Conservation (phyloP, 2,329 filamentous ascomycete species). For the Alternaria postmessia region DNA sequence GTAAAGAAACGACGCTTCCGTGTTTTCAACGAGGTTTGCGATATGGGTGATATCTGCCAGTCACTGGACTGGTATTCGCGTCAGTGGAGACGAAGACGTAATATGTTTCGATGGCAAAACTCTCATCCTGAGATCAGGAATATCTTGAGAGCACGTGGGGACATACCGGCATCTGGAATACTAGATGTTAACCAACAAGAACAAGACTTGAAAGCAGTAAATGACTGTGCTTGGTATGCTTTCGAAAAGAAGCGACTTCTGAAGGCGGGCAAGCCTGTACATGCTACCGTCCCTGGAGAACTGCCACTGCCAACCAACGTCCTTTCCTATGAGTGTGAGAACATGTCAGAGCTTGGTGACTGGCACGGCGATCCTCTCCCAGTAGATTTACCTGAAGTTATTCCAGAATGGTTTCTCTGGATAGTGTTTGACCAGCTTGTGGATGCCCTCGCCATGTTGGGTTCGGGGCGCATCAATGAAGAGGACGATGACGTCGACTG, state of each 20-base stretch:
- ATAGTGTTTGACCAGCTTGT: constrained; percentile 11
- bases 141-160: not conserved
- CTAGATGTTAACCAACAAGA: not conserved
- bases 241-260: not conserved
- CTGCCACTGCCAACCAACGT: not conserved
- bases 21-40: constrained; percentile 13
- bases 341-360: not conserved
- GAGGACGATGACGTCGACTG: not conserved
- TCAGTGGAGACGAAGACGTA: not conserved
- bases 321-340: not conserved
- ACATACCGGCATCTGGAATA: not conserved
- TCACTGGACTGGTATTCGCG: constrained; percentile 2
- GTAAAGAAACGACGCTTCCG: constrained; percentile 4
- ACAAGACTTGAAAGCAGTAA: not conserved
- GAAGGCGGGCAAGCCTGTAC: not conserved
- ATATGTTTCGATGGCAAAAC: not conserved
- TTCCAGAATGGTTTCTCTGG: constrained; percentile 14
- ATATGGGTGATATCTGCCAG: not conserved
- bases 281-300: not conserved
- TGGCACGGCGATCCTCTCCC: not conserved
- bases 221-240: not conserved
- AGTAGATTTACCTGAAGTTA: not conserved
- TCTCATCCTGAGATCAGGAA: not conserved
- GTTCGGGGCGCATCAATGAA: not conserved
- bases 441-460: constrained; percentile 2